Base-by-base conservation (phyloP, 2,329 filamentous ascomycete species). In the Neurospora sp. region DNA sequence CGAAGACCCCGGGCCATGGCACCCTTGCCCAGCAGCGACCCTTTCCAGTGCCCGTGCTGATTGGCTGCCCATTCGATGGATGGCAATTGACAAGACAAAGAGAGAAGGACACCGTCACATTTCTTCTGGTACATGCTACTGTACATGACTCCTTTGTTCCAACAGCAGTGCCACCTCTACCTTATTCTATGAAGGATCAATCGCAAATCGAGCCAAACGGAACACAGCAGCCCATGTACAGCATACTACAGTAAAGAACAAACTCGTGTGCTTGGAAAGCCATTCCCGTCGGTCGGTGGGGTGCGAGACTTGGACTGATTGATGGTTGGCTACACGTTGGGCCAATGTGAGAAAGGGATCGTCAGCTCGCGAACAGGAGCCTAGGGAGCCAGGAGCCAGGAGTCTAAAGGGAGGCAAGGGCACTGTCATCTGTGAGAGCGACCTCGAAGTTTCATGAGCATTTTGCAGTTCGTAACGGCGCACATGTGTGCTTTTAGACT, bases 1-100 rank as follows among this genome's bases (percentile, higher is more conserved):
- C 73, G 70, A 73, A 73, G 70, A 73, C 73, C 73, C 72, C 71
- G 70, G 73, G 71, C 71, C 70, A 70, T 72, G 73, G 73, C 72
- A 75, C 74, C 74, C 74, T 72, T 73, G 74, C 71, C 69, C 69
- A 70, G 57, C 38, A 72, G 68, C 52, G 69, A 46, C 62, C 43
- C 19, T 70, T 66, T 62, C 70, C 67, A 66, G 52, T 37, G 39
- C 38, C 52, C 69, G 46, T 40, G 52, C 70, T 70, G 72, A 73
- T 72, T 74, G 72, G 70, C 68, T 39, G 67, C 28, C 67, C 41
- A 68, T 23, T 46, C 66, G 46, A 66, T 66, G 66, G 69, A 69
- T 62, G 68, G 67, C 66, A 72, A 70, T 70, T 70, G 43, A 11
- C 67, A 67, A 41, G 52, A 36, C 38, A 33, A 15, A 62, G 46